Percentiles rank a stretch among this genome's conserved stretches.
phyloP scores from a whole-genome alignment of 345 rosid species.

The Rhizophora mangle region DNA sequence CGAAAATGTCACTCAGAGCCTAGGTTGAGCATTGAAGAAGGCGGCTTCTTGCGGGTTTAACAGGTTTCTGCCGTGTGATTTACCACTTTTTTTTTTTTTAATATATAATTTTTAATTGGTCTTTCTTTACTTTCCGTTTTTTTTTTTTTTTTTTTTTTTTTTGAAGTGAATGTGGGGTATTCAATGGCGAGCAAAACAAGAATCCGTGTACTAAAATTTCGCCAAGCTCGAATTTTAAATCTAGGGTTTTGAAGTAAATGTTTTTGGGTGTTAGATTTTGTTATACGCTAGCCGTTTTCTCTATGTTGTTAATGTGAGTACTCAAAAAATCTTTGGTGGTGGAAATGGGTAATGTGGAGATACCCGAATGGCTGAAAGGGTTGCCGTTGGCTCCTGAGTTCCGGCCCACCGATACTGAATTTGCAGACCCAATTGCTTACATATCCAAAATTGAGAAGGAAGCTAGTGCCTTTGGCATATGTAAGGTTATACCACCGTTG shows the following conservation, averaged over 20 bases:
- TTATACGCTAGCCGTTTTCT: conserved; percentile 9
- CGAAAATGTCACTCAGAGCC: conserved; percentile 11
- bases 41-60: conserved; percentile 8
- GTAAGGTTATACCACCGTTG: conserved; percentile 93
- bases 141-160: neutral
- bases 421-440: conserved; percentile 95
- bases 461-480: conserved; percentile 89
- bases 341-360: conserved; percentile 77
- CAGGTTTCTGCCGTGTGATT: conserved; percentile 38
- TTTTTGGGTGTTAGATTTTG: neutral
- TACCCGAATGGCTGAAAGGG: conserved; percentile 82
- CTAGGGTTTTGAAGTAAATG: conserved; percentile 39
- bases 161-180: conserved; percentile 16
- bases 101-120: neutral
- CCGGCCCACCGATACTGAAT: conserved; percentile 95
- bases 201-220: conserved; percentile 10
- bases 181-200: neutral
- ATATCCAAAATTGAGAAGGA: conserved; percentile 96
- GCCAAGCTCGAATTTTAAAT: conserved; percentile 15
- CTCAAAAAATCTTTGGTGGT: conserved; percentile 8
- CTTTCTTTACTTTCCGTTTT: neutral
- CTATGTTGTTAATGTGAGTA: conserved; percentile 15
- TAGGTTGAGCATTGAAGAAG: conserved; percentile 23
- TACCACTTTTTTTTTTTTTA: neutral
- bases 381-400: conserved; percentile 90